These are phyloP conservation scores for Septoria petroselini DNA, from an alignment of 2,329 filamentous ascomycete genomes.

Conservation along the genomic window DNA sequence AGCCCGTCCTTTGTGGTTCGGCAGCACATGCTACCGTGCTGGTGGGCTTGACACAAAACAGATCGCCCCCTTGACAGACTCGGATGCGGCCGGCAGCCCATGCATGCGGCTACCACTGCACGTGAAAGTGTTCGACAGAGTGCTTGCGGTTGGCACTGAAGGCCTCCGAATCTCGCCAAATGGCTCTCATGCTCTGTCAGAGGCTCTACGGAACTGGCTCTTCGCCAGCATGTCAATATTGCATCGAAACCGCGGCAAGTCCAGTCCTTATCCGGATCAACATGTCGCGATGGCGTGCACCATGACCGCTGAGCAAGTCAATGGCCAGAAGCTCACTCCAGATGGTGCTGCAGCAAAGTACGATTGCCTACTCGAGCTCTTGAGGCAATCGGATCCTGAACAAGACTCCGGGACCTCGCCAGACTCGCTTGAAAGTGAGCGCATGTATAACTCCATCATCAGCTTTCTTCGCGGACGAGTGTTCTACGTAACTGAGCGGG, in stretches of 20 bases:
- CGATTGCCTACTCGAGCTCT: conserved; percentile 18
- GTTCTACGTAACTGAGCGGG: conserved; percentile 23
- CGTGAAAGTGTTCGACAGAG: conserved; percentile 21
- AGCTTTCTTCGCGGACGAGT: conserved; percentile 24
- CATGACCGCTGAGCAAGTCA: conserved; percentile 22
- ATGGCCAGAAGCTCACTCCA: conserved; percentile 10
- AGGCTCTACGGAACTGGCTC: conserved; percentile 19
- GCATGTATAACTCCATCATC: conserved; percentile 13
- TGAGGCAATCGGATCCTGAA: conserved; percentile 9
- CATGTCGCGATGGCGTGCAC: conserved; percentile 21
- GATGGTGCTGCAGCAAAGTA: conserved; percentile 20
- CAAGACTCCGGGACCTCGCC: not conserved
- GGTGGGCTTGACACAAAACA: conserved; percentile 19
- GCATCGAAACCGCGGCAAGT: conserved; percentile 17
- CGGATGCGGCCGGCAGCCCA: not conserved
- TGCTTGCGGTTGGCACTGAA: conserved; percentile 18
- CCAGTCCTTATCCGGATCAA: conserved; percentile 17
- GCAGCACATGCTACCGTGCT: conserved; percentile 18
- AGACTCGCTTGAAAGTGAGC: conserved; percentile 9
- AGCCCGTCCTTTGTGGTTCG: conserved; percentile 21
- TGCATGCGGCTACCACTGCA: conserved; percentile 18
- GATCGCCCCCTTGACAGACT: conserved; percentile 13
- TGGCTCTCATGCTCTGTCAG: conserved; percentile 14
- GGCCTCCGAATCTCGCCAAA: conserved; percentile 10
- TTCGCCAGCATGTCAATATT: conserved; percentile 19